These are phyloP conservation scores for Aspergillus costaricaensis DNA, from an alignment of 2,329 filamentous ascomycete genomes.

Conservation along the genomic window DNA sequence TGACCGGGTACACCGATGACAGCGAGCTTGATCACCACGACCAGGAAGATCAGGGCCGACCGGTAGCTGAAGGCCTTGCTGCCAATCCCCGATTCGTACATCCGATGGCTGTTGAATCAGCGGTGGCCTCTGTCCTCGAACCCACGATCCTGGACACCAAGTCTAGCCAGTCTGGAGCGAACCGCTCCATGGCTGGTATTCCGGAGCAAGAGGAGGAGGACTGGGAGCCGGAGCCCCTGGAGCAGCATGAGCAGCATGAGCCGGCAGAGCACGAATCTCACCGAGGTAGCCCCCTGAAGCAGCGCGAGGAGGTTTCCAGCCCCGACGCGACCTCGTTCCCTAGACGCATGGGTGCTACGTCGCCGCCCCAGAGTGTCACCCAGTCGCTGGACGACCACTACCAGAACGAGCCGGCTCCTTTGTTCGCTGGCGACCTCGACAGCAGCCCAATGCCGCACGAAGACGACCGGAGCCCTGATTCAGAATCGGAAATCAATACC, in stretches of 20 bases:
- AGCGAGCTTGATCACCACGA: slow-evolving; percentile 60
- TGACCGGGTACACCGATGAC: slow-evolving; percentile 57
- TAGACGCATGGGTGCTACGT: slow-evolving; percentile 46
- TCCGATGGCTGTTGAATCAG: slow-evolving; percentile 76
- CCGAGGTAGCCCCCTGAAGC: slow-evolving; percentile 51
- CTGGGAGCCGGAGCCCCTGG: slow-evolving; percentile 25
- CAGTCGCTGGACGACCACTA: slow-evolving; percentile 47
- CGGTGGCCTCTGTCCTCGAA: slow-evolving; percentile 85
- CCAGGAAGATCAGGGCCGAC: slow-evolving; percentile 64
- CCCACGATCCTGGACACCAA: slow-evolving; percentile 72
- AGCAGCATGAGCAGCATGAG: slow-evolving; percentile 22
- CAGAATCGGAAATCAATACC: slow-evolving; percentile 67
- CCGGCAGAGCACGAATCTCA: slow-evolving; percentile 28
- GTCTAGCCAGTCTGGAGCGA: slow-evolving; percentile 51
- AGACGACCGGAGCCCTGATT: slow-evolving; percentile 46
- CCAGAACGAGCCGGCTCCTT: slow-evolving; percentile 48
- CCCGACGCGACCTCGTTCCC: slow-evolving; percentile 43
- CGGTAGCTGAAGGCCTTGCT: slow-evolving; percentile 68
- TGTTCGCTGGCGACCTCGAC: slow-evolving; percentile 74
- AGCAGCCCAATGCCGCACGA: slow-evolving; percentile 50
- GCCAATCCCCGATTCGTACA: slow-evolving; percentile 77
- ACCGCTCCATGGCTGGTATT: slow-evolving; percentile 49
- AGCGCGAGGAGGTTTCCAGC: slow-evolving; percentile 40
- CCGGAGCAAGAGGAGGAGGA: slow-evolving; percentile 41
- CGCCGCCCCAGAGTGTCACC: slow-evolving; percentile 58